These are phyloP conservation scores for Cyberlindnera saturnus DNA, from an alignment of 805 yeast species.

Conservation along the genomic window DNA sequence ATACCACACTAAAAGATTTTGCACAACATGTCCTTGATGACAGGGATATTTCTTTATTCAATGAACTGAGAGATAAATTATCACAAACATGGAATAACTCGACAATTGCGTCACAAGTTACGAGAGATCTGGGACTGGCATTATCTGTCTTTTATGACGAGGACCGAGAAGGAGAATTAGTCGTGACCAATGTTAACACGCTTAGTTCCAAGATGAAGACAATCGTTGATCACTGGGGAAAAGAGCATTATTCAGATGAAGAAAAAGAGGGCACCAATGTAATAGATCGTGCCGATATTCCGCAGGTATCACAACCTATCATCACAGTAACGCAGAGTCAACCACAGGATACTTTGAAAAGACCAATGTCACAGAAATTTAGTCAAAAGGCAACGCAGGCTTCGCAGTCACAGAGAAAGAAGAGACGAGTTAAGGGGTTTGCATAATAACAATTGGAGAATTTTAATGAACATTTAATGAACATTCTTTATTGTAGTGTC, in stretches of 20 bases:
- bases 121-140: slow-evolving; percentile 12
- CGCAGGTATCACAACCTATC: slow-evolving; percentile 7
- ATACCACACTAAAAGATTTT: background rate
- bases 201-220: slow-evolving; percentile 1
- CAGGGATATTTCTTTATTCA: background rate
- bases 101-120: slow-evolving; percentile 4
- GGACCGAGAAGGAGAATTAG: slow-evolving; percentile 5
- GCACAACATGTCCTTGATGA: background rate
- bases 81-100: slow-evolving; percentile 8
- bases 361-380: background rate
- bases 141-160: slow-evolving; percentile 7
- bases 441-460: slow-evolving; percentile 3
- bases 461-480: no score
- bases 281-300: slow-evolving; percentile 1
- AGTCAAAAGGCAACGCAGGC: background rate
- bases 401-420: slow-evolving; percentile 12
- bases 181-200: background rate
- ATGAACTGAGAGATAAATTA: slow-evolving; percentile 3
- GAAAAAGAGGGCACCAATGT: slow-evolving; percentile 4
- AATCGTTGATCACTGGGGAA: slow-evolving; percentile 16
- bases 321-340: slow-evolving; percentile 19
- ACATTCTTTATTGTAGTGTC: no score
- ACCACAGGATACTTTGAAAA: background rate
- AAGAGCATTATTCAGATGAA: slow-evolving; percentile 9
- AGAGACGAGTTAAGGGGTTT: slow-evolving; percentile 17